These are phyloP conservation scores for Aegilops speltoides DNA, from an alignment of 176 grass and related monocot genomes.

Conservation along the genomic window DNA sequence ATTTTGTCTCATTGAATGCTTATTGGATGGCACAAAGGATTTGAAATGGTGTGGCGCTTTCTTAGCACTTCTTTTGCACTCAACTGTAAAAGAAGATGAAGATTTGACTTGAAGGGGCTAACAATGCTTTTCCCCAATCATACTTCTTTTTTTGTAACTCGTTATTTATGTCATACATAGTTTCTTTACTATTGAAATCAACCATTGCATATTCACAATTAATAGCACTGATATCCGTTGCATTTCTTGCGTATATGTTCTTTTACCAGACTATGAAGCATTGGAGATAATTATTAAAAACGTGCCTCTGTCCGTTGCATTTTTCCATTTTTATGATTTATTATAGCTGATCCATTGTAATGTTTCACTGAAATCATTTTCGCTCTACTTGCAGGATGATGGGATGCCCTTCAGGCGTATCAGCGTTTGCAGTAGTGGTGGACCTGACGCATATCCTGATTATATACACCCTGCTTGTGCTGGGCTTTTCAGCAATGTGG, in stretches of 20 bases:
- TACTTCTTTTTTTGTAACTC: neutral
- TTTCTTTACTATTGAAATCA: neutral
- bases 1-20: neutral
- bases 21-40: neutral
- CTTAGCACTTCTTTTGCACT: neutral
- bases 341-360: neutral
- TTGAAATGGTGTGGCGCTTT: neutral
- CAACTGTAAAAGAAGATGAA: neutral
- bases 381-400: slow-evolving; percentile 24
- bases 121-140: neutral
- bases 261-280: neutral
- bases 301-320: neutral
- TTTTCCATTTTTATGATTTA: neutral
- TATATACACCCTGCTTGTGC: slow-evolving; percentile 20
- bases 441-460: slow-evolving; percentile 8
- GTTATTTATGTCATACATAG: neutral
- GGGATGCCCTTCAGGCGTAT: neutral
- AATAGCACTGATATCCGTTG: neutral
- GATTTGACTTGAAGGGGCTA: neutral
- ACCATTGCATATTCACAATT: neutral
- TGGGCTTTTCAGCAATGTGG: neutral
- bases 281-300: neutral
- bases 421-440: neutral
- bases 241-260: neutral
- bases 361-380: slow-evolving; percentile 13